A percentile compares a stretch with the other conserved stretches of the same genome.
Conservation (phyloP, 2,329 filamentous ascomycete species). For the Grosmannia clavigera region DNA sequence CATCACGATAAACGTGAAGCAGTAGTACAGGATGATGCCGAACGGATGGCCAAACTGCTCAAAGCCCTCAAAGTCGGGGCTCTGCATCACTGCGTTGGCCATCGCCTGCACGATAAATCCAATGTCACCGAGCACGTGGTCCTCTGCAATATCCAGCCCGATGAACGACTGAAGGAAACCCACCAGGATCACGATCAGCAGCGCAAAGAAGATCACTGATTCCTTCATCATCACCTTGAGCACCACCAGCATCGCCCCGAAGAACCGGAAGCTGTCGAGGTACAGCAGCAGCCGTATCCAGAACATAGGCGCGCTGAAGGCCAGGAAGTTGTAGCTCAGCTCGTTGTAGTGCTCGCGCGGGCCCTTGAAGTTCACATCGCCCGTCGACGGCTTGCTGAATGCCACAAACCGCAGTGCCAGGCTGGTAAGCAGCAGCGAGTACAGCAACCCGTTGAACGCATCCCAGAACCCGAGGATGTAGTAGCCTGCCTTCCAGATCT, state of each 20-base stretch:
- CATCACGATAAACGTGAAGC: constrained; percentile 92
- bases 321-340: constrained; percentile 86
- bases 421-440: constrained; percentile 64
- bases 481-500: constrained; percentile 88
- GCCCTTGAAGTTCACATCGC: constrained; percentile 23
- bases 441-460: constrained; percentile 78
- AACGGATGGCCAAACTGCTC: constrained; percentile 87
- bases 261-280: constrained; percentile 87
- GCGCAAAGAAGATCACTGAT: constrained; percentile 89
- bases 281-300: constrained; percentile 90
- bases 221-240: constrained; percentile 92
- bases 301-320: constrained; percentile 91
- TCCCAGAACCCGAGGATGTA: constrained; percentile 96
- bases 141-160: constrained; percentile 74
- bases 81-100: constrained; percentile 84
- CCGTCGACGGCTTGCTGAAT: constrained; percentile 38
- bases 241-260: constrained; percentile 95
- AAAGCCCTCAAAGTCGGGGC: constrained; percentile 79
- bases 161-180: constrained; percentile 91
- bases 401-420: constrained; percentile 71
- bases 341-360: constrained; percentile 55
- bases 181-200: constrained; percentile 70
- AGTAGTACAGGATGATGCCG: constrained; percentile 89
- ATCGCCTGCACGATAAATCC: constrained; percentile 68
- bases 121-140: constrained; percentile 55